Percentiles rank a stretch among this genome's conserved stretches.
Conservation (phyloP, 208 protist species). For the Acanthamoeba healyi region DNA sequence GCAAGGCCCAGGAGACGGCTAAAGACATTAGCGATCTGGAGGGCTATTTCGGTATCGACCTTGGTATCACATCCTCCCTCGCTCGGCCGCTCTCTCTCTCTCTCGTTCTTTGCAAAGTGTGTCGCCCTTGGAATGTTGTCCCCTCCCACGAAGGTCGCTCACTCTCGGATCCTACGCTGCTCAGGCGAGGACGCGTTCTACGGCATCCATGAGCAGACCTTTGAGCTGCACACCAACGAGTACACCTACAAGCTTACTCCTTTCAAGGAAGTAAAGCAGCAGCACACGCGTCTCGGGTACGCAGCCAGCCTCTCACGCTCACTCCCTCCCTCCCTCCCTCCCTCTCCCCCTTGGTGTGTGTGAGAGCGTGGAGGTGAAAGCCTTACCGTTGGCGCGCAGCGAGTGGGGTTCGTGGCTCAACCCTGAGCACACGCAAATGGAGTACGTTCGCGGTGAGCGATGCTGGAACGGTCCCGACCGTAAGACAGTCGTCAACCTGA, state of each 20-base stretch:
- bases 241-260: slow-evolving; percentile 73
- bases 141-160: no score
- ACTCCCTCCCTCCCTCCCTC: no score
- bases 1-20: background rate
- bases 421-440: slow-evolving; percentile 75
- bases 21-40: background rate
- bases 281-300: slow-evolving; percentile 60
- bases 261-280: slow-evolving; percentile 68
- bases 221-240: slow-evolving; percentile 12
- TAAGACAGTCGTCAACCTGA: slow-evolving; percentile 79
- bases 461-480: slow-evolving; percentile 90
- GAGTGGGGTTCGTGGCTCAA: slow-evolving; percentile 33
- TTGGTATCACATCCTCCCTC: background rate
- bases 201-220: slow-evolving; percentile 20
- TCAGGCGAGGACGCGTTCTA: slow-evolving; percentile 39
- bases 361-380: no score
- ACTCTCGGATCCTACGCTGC: background rate
- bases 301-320: background rate
- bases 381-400: background rate
- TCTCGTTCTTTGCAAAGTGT: background rate
- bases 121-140: background rate
- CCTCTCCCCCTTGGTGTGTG: background rate
- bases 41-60: slow-evolving; percentile 2
- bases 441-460: slow-evolving; percentile 79
- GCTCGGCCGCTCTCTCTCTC: background rate